Percentiles rank a stretch among this genome's conserved stretches.
These are phyloP conservation scores for Kodamaea suecica DNA, from an alignment of 1,139 yeast genomes.

Conservation along the genomic window DNA sequence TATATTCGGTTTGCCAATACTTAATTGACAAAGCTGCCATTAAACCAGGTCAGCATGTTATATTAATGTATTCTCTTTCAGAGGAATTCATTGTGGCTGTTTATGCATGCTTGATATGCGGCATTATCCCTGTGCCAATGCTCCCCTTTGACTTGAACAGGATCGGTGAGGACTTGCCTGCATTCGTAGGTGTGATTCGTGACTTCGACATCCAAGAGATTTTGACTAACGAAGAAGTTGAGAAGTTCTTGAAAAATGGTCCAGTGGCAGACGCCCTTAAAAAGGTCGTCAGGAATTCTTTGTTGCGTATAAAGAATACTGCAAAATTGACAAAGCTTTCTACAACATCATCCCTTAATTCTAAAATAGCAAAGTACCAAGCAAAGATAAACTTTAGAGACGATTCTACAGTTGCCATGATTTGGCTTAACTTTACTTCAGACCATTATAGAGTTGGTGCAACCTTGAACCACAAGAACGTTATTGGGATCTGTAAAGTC, in stretches of 20 bases:
- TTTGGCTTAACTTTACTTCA: constrained; percentile 68
- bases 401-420: constrained; percentile 47
- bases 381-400: constrained; percentile 43
- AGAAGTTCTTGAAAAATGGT: constrained; percentile 66
- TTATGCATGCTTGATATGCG: constrained; percentile 82
- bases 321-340: constrained; percentile 60
- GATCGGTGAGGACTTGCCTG: constrained; percentile 71
- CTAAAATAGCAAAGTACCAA: constrained; percentile 45
- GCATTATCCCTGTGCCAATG: constrained; percentile 77
- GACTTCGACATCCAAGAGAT: constrained; percentile 72
- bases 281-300: constrained; percentile 41
- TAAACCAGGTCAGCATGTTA: constrained; percentile 66
- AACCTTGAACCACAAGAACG: constrained; percentile 56
- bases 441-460: constrained; percentile 73
- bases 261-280: constrained; percentile 64
- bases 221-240: constrained; percentile 77
- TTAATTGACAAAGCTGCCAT: constrained; percentile 51
- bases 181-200: constrained; percentile 60
- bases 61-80: constrained; percentile 81
- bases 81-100: constrained; percentile 85
- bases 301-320: constrained; percentile 65
- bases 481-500: constrained; percentile 80
- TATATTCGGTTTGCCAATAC: constrained; percentile 68
- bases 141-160: constrained; percentile 70
- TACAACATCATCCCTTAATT: constrained; percentile 43